These are phyloP conservation scores for Globisporangium paddicum DNA, from an alignment of 352 stramenopile genomes.

Conservation along the genomic window DNA sequence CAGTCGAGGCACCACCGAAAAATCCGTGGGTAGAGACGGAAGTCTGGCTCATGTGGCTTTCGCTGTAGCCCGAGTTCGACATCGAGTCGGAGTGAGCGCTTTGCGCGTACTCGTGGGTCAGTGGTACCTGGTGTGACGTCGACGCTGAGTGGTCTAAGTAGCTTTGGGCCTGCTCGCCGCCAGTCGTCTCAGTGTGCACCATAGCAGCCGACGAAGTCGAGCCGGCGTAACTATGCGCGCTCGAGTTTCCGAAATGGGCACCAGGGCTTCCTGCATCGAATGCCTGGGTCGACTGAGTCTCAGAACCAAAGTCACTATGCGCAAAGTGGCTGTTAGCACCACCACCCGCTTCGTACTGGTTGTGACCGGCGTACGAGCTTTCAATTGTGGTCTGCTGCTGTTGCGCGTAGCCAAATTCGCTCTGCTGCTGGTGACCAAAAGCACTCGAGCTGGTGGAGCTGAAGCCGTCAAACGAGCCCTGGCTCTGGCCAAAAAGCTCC, in stretches of 20 bases:
- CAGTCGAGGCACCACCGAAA: conserved; percentile 2
- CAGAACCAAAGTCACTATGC: background rate
- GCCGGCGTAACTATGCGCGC: conserved; percentile 1
- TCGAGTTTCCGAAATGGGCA: conserved; percentile 2
- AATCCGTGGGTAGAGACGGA: conserved; percentile 10
- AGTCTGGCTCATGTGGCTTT: conserved; percentile 3
- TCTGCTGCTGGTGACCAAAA: conserved; percentile 4
- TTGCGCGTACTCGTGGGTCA: conserved; percentile 1
- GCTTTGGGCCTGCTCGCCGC: background rate
- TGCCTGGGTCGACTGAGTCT: background rate
- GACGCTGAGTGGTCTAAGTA: conserved; percentile 3
- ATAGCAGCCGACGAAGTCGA: background rate
- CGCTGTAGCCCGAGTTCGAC: conserved; percentile 9
- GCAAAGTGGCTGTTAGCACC: background rate
- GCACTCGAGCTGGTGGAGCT: conserved; percentile 8
- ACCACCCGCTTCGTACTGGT: conserved; percentile 1
- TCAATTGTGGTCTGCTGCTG: background rate
- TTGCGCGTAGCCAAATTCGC: conserved; percentile 2
- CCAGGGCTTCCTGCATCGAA: background rate
- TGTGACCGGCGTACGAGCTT: background rate
- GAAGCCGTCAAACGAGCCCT: conserved; percentile 10
- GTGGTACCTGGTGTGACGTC: background rate
- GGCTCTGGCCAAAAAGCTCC: conserved; percentile 22
- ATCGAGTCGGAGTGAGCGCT: conserved; percentile 6
- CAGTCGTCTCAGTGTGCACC: background rate